A percentile compares a stretch with the other conserved stretches of the same genome.
Evolutionary conservation across 345 rosid genomes (phyloP).

Genomic region (Eucalyptus grandis): DNA sequence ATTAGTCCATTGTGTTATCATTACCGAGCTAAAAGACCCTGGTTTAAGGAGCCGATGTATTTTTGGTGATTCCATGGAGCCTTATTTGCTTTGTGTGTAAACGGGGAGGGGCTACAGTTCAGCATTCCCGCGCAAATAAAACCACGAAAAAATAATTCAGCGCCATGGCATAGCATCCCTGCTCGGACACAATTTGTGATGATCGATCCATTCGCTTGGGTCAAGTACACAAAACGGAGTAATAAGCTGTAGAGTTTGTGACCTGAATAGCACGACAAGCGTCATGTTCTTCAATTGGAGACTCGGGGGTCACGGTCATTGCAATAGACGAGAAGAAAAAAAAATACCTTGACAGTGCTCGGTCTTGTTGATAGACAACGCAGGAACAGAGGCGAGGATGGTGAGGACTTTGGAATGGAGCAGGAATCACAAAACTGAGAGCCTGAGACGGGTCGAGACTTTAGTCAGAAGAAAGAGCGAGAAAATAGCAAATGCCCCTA

Average conservation of each 20-base stretch:
- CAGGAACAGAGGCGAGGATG: not conserved
- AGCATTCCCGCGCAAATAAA: not conserved
- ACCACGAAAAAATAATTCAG: accelerated
- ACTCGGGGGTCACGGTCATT: not conserved
- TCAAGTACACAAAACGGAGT: not conserved
- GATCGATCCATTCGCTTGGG: not conserved
- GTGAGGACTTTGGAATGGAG: not conserved
- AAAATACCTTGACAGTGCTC: not conserved
- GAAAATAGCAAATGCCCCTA: not conserved
- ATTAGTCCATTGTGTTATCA: not conserved
- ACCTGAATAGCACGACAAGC: not conserved
- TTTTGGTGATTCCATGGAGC: not conserved
- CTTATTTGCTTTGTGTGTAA: not conserved
- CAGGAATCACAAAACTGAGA: not conserved
- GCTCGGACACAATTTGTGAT: not conserved
- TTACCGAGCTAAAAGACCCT: not conserved
- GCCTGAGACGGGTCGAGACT: not conserved
- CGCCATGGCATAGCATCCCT: not conserved
- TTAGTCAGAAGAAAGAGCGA: not conserved
- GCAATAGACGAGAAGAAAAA: not conserved
- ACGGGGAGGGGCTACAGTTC: not conserved
- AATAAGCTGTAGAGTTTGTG: not conserved
- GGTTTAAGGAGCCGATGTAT: not conserved
- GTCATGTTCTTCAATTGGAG: not conserved
- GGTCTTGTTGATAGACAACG: not conserved